These are phyloP conservation scores for Paramyrothecium sp. DNA, from an alignment of 2,329 filamentous ascomycete species.

Conservation along the genomic window DNA sequence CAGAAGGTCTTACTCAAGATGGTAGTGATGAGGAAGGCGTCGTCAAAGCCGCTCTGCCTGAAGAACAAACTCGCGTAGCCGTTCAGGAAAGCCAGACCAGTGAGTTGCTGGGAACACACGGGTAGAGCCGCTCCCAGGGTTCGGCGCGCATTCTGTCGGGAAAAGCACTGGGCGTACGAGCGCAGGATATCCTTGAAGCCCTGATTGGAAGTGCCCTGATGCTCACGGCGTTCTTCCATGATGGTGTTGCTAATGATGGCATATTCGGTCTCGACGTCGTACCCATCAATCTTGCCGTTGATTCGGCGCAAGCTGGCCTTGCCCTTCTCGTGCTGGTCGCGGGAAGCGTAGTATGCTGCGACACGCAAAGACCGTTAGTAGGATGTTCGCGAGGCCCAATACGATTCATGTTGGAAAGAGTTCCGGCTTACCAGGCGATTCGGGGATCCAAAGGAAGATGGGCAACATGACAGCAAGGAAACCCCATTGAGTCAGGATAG, in stretches of 20 bases:
- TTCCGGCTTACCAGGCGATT: conserved; percentile 5
- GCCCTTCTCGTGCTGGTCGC: conserved; percentile 7
- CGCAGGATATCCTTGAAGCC: conserved; percentile 1
- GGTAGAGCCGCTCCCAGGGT: conserved; percentile 11
- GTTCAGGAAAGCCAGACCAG: conserved; percentile 11
- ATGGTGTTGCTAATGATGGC: conserved; percentile 12
- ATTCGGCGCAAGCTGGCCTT: conserved; percentile 6
- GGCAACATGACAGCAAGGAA: conserved; percentile 8
- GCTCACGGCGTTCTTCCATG: conserved; percentile 7
- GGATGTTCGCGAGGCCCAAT: neutral
- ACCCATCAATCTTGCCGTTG: conserved; percentile 9
- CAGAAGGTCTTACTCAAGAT: conserved; percentile 5
- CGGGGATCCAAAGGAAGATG: conserved; percentile 10
- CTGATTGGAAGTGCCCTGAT: conserved; percentile 6
- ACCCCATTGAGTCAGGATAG: conserved; percentile 13
- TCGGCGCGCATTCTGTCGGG: conserved; percentile 4
- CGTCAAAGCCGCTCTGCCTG: conserved; percentile 12
- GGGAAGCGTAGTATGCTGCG: conserved; percentile 9
- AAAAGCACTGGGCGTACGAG: conserved; percentile 7
- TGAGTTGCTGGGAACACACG: conserved; percentile 11
- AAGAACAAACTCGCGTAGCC: conserved; percentile 14
- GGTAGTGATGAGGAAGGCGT: conserved; percentile 12
- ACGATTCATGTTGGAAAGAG: neutral
- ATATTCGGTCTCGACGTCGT: conserved; percentile 11
- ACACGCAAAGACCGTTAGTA: neutral